phyloP scores from a whole-genome alignment of 1,284 basidiomycete species.

The Tremellales sp. region DNA sequence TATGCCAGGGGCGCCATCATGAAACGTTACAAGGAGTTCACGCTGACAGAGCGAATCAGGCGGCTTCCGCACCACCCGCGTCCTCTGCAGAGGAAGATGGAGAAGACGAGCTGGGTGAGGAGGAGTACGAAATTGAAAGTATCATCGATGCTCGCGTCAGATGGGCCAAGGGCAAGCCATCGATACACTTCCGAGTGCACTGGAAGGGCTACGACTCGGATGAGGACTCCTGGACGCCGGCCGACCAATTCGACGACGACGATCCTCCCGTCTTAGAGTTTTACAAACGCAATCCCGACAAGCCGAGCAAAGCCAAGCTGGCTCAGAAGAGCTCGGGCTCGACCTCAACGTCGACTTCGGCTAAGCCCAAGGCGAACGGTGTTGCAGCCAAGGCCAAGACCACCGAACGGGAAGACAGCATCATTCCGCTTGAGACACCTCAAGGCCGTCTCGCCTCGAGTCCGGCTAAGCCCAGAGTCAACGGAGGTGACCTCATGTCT shows the following conservation, averaged over 20 bases:
- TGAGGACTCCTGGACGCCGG: constrained; percentile 37
- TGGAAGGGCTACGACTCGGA: constrained; percentile 31
- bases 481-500: not conserved
- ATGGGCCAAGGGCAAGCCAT: constrained; percentile 11
- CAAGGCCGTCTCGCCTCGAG: not conserved
- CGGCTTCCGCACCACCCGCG: not conserved
- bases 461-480: not conserved
- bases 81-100: too few species aligned
- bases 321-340: not conserved
- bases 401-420: not conserved
- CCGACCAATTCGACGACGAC: constrained; percentile 43
- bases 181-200: constrained; percentile 37
- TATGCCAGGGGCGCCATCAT: constrained; percentile 2
- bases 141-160: constrained; percentile 36
- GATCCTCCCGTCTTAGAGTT: constrained; percentile 38
- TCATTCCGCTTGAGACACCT: not conserved
- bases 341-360: not conserved
- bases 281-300: constrained; percentile 26
- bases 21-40: not conserved
- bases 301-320: constrained; percentile 12
- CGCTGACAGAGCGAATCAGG: not conserved
- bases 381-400: too few species aligned
- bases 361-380: not conserved
- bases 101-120: constrained; percentile 18
- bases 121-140: constrained; percentile 40